Evolutionary conservation across 495 filamentous ascomycete genomes (phyloP).

Genomic region (Neurospora discreta): DNA sequence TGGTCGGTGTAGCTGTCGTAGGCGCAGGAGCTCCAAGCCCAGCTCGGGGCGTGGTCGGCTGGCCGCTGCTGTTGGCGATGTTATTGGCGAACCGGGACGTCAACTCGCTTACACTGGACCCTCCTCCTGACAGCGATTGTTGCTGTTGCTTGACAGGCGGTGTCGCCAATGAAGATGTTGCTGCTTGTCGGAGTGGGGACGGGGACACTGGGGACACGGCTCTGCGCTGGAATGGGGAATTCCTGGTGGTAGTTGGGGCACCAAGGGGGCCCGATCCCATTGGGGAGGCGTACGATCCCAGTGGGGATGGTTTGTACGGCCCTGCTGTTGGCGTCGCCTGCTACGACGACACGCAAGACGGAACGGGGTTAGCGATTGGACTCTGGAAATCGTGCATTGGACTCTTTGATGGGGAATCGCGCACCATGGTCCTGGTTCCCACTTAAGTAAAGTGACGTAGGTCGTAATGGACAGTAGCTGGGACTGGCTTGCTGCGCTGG

Average conservation of each 20-base stretch:
- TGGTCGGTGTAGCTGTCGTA: slow-evolving; percentile 15
- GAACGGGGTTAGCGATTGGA: slow-evolving; percentile 1
- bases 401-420: neutral
- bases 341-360: neutral
- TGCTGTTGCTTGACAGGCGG: slow-evolving; percentile 32
- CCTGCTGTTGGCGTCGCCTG: slow-evolving; percentile 37
- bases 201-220: slow-evolving; percentile 31
- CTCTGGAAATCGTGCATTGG: neutral
- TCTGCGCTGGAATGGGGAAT: slow-evolving; percentile 60
- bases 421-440: neutral
- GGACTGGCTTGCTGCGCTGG: neutral
- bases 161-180: slow-evolving; percentile 22
- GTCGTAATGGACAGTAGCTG: neutral
- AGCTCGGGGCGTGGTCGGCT: neutral
- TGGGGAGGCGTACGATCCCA: slow-evolving; percentile 37
- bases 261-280: slow-evolving; percentile 58
- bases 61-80: neutral
- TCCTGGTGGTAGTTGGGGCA: slow-evolving; percentile 39
- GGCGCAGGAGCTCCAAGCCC: neutral
- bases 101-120: slow-evolving; percentile 13
- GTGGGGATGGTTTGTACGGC: slow-evolving; percentile 48
- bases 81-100: neutral
- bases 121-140: slow-evolving; percentile 11
- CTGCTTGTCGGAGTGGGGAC: slow-evolving; percentile 36
- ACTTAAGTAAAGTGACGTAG: neutral